Evolutionary conservation across 2,329 filamentous ascomycete genomes (phyloP), one percentile per base, ranked within the genome.

Genomic region (Byssothecium circinans): DNA sequence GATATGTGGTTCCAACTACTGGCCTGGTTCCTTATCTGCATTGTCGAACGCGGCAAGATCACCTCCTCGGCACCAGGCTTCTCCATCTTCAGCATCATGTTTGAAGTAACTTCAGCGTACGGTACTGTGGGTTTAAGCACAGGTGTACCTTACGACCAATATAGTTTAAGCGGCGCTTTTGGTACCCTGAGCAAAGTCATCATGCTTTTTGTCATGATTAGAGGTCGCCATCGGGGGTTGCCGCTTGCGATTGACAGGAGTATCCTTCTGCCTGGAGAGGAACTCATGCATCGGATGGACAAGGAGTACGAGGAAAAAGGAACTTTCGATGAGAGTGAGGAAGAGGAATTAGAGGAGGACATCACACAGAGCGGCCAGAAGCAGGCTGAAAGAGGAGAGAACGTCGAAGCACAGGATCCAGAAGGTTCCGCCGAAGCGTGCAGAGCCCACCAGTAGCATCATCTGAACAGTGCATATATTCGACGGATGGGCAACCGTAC

Each of bases 1-100:
- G 85, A 87, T 58, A 72, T 87, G 14, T 87, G 84, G 84, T 83
- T 78, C 72, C 79, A 87, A 12, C 78, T 82, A 2, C 66, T 86
- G 0, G 81, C 82, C 2, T 76, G 85, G 11, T 74, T 86, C 41
- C 64, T 83, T 25, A 83, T 87, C 45, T 75, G 77, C 43, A 77
- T 81, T 32, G 81, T 85, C 38, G 84, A 87, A 63, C 80, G 79
- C 1, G 67, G 71, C 4, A 77, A 82, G 46, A 83, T 81, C 43
- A 68, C 76, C 1, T 58, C 64, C 4, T 75, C 38, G 1, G 50
- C 59, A 20, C 60, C 60, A 1, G 62, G 63, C 2, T 70, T 69
- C 43, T 44, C 48, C 17, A 41, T 64, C 11, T 70, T 69, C 39
- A 51, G 53, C 7, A 52, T 70, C n/a, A 61, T 81, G 2, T 83